Evolutionary conservation across 257 asterid genomes (phyloP).

Genomic region (Verbena officinalis): DNA sequence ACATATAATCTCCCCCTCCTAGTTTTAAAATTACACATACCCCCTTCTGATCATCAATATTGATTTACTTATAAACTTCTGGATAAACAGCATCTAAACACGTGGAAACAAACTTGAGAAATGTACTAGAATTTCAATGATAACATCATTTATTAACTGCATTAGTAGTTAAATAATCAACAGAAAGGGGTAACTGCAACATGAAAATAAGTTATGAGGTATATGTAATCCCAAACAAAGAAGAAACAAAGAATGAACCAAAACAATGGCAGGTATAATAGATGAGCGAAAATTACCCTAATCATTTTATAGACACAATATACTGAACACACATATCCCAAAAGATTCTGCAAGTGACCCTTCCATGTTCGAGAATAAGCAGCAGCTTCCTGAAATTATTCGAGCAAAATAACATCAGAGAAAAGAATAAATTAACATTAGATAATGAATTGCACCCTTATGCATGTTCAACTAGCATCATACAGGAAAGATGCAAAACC

Average conservation of each 20-base stretch:
- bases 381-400: constrained; percentile 89
- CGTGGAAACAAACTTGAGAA: neutral
- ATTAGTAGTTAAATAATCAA: too few species aligned
- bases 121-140: neutral
- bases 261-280: neutral
- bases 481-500: constrained; percentile 25
- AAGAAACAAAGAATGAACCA: neutral
- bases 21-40: too few species aligned
- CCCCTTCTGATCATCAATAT: too few species aligned
- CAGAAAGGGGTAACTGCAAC: too few species aligned
- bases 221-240: too few species aligned
- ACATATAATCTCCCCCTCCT: too few species aligned
- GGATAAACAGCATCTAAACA: too few species aligned
- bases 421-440: constrained; percentile 10
- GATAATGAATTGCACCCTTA: constrained; percentile 15
- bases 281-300: constrained; percentile 52
- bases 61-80: too few species aligned
- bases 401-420: constrained; percentile 31
- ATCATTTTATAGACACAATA: constrained; percentile 98
- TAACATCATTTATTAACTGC: too few species aligned
- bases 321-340: constrained; percentile 91
- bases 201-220: too few species aligned
- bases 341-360: constrained; percentile 98
- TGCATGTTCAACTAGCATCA: constrained; percentile 24
- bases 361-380: constrained; percentile 99